These are phyloP conservation scores for Pseudognaphalium luteoalbum DNA, from an alignment of 129 eudicot genomes.

Conservation along the genomic window DNA sequence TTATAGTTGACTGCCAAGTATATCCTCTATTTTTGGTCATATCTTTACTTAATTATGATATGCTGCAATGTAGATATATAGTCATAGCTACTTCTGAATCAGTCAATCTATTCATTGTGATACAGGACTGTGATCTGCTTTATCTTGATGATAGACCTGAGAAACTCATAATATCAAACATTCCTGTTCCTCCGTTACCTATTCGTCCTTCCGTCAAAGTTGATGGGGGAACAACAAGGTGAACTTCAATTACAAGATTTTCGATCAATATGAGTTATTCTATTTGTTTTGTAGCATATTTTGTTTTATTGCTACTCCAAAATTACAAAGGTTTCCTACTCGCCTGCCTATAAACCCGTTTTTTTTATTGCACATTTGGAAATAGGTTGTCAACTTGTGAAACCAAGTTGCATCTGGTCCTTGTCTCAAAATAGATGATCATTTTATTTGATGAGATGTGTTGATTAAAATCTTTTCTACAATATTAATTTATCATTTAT, in stretches of 20 bases:
- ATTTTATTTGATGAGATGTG: neutral
- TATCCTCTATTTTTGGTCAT: slow-evolving; percentile 8
- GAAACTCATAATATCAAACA: slow-evolving; percentile 69
- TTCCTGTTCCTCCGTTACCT: slow-evolving; percentile 83
- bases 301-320: neutral
- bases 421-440: neutral
- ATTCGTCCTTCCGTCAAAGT: slow-evolving; percentile 93
- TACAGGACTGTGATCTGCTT: slow-evolving; percentile 94
- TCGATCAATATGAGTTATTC: slow-evolving; percentile 4
- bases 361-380: neutral
- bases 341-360: neutral
- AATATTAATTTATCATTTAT: neutral
- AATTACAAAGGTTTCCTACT: neutral
- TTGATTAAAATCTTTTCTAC: neutral
- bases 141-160: slow-evolving; percentile 89
- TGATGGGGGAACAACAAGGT: slow-evolving; percentile 90
- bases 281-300: neutral
- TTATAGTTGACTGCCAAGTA: neutral
- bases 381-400: neutral
- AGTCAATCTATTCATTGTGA: slow-evolving; percentile 13
- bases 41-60: neutral
- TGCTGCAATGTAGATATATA: slow-evolving; percentile 13
- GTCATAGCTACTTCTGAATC: neutral
- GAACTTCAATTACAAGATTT: slow-evolving; percentile 1
- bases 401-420: slow-evolving; percentile 10